These are phyloP conservation scores for Melampsora americana DNA, from an alignment of 1,284 basidiomycete species.

Conservation along the genomic window DNA sequence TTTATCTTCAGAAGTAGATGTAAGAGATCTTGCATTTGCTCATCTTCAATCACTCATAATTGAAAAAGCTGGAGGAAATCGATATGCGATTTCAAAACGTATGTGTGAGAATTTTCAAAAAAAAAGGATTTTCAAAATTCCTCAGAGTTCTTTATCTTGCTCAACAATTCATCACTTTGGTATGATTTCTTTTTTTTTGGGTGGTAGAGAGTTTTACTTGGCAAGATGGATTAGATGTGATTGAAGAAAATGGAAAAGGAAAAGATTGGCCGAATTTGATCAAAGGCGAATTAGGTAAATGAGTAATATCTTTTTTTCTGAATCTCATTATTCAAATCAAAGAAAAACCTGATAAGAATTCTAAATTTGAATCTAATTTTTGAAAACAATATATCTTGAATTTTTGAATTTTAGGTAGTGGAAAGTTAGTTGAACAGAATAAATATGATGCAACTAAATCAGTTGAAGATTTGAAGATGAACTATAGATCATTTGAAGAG, in stretches of 20 bases:
- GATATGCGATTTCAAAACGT: conserved; percentile 54
- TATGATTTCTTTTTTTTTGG: too few species aligned
- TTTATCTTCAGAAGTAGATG: conserved; percentile 57
- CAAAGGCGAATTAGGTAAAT: not conserved
- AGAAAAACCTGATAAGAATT: too few species aligned
- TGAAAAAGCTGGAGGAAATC: conserved; percentile 62
- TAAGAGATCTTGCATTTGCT: conserved; percentile 63
- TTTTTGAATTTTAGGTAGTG: not conserved
- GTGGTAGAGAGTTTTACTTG: not conserved
- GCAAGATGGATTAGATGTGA: not conserved
- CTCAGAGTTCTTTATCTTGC: not conserved
- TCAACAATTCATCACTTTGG: too few species aligned
- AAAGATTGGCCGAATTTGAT: not conserved
- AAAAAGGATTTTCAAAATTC: too few species aligned
- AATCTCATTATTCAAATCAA: too few species aligned
- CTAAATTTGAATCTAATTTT: too few species aligned
- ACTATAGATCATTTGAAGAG: not conserved
- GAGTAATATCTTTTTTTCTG: too few species aligned
- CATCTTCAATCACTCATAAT: conserved; percentile 62
- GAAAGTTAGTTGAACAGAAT: not conserved
- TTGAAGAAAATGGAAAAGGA: not conserved
- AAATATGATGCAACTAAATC: not conserved
- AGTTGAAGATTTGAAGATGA: not conserved
- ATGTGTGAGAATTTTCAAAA: too few species aligned
- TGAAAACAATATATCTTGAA: too few species aligned